Evolutionary conservation across 2,329 filamentous ascomycete genomes (phyloP).

Genomic region (Exophiala aquamarina): DNA sequence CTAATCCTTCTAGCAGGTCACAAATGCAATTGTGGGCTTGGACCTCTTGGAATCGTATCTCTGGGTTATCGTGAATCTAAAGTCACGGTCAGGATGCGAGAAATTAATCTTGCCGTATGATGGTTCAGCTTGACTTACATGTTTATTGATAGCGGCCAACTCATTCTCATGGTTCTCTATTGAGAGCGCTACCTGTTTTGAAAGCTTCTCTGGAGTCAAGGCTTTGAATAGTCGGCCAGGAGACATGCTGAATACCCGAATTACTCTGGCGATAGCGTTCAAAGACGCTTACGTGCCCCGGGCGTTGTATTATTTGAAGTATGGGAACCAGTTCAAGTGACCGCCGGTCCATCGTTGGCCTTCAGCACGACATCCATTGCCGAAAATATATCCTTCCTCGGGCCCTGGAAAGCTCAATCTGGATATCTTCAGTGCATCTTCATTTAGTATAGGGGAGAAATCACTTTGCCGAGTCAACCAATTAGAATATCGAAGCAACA

Average conservation of each 20-base stretch:
- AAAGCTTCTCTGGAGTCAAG: not conserved
- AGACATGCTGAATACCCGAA: not conserved
- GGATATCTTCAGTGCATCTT: too few species aligned
- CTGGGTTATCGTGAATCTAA: slow-evolving; percentile 49
- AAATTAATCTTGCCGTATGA: not conserved
- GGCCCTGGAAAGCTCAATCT: too few species aligned
- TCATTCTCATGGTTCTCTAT: not conserved
- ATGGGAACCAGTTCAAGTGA: too few species aligned
- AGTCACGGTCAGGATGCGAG: not conserved
- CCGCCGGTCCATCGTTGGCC: too few species aligned
- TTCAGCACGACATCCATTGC: too few species aligned
- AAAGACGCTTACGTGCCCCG: too few species aligned
- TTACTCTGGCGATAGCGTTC: too few species aligned
- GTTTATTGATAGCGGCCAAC: not conserved
- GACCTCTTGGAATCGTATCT: slow-evolving; percentile 53
- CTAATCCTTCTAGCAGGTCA: slow-evolving; percentile 44
- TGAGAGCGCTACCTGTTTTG: not conserved
- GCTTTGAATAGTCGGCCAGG: not conserved
- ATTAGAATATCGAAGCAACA: too few species aligned
- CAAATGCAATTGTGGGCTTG: slow-evolving; percentile 53
- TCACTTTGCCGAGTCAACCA: too few species aligned
- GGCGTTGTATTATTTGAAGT: too few species aligned
- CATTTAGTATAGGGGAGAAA: too few species aligned
- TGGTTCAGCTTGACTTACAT: slow-evolving; percentile 1
- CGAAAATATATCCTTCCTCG: too few species aligned